phyloP scores from a whole-genome alignment of 2,329 filamentous ascomycete species.

The Cordyceps farinosa region DNA sequence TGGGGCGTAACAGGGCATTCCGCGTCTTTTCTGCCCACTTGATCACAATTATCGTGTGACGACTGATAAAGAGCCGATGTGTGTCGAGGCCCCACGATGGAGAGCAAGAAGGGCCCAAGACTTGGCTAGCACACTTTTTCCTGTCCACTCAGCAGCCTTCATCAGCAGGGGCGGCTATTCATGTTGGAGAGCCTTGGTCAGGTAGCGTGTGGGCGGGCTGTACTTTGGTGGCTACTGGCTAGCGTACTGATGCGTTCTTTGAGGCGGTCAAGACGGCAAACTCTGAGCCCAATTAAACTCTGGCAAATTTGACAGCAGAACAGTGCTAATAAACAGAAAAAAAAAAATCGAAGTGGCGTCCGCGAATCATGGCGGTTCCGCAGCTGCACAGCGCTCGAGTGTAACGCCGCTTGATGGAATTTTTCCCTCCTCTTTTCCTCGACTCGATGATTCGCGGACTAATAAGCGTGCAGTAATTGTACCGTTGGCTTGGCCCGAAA shows the following conservation, averaged over 20 bases:
- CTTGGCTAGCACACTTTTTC: neutral
- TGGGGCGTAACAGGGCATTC: neutral
- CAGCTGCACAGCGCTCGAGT: neutral
- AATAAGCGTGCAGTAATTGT: neutral
- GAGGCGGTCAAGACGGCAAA: constrained; percentile 10
- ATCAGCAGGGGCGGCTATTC: constrained; percentile 8
- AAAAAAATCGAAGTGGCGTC: neutral
- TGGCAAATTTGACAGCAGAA: neutral
- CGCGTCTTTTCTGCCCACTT: neutral
- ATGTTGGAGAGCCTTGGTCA: neutral
- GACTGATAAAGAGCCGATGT: neutral
- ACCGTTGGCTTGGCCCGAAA: neutral
- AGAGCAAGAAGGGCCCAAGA: neutral
- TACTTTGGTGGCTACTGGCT: neutral
- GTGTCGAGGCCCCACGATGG: constrained; percentile 2
- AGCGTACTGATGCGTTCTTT: neutral
- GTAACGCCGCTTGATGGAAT: neutral
- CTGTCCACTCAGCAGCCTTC: neutral
- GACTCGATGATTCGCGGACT: neutral
- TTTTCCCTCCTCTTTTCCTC: neutral
- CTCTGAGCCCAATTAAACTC: neutral
- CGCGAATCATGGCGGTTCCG: neutral
- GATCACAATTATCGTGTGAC: constrained; percentile 7
- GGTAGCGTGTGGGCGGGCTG: neutral
- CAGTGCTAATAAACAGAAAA: neutral